These are phyloP conservation scores for Penicillium taxi DNA, from an alignment of 495 filamentous ascomycete species.

Conservation along the genomic window DNA sequence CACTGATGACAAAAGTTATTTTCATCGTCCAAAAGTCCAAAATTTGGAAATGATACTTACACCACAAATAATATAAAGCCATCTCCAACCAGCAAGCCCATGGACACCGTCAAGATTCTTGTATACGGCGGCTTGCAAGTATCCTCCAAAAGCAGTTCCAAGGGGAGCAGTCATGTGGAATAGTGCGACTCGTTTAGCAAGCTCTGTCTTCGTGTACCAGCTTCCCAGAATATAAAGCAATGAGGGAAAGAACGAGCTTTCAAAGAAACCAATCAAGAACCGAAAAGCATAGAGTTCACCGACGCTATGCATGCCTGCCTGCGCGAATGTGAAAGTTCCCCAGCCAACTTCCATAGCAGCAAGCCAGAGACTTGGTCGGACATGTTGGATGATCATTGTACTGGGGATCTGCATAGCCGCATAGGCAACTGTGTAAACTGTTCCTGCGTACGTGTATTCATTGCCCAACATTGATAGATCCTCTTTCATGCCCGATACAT, in stretches of 20 bases:
- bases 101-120: constrained; percentile 13
- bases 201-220: constrained; percentile 17
- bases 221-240: constrained; percentile 13
- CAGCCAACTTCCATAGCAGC: constrained; percentile 35
- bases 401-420: constrained; percentile 15
- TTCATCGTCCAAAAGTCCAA: neutral
- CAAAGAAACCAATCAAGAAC: constrained; percentile 15
- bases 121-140: constrained; percentile 16
- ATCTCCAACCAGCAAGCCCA: constrained; percentile 16
- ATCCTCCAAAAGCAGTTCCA: constrained; percentile 15
- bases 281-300: constrained; percentile 13
- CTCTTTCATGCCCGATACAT: too few species aligned
- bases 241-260: constrained; percentile 12
- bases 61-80: constrained; percentile 17
- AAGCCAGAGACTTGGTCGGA: constrained; percentile 28
- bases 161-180: constrained; percentile 14
- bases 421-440: constrained; percentile 13
- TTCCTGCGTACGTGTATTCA: constrained; percentile 20
- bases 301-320: constrained; percentile 12
- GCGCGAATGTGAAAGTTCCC: constrained; percentile 32
- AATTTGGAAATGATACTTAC: constrained; percentile 4
- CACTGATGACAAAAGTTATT: neutral
- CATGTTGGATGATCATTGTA: constrained; percentile 12
- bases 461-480: too few species aligned
- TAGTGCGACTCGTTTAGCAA: constrained; percentile 14